Base-by-base conservation (phyloP, 2,329 filamentous ascomycete species). In the Pseudocercospora fuligena region DNA sequence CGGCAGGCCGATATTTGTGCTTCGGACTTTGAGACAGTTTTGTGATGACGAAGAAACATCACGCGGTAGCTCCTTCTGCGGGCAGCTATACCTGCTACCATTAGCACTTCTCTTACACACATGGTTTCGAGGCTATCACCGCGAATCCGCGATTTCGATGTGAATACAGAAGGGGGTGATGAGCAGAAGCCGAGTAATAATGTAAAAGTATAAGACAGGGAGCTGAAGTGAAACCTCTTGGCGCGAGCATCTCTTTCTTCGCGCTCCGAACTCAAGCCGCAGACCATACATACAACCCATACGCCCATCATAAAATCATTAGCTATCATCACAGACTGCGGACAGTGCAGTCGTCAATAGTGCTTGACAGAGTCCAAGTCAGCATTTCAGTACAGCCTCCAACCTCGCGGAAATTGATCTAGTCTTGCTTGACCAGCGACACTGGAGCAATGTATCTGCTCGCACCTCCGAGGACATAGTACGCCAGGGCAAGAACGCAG, bases 381-480 rank as follows among this genome's bases (percentile, higher is more conserved):
- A 36, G 56, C 11, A 19, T 58, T 58, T 19, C 29, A 58, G 16
- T 58, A 27, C 56, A 40, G 31, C 59, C 59, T 47, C 59, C 59
- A 49, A 31, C 43, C 59, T 51, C 5, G 14, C 11, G 40, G 59
- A 23, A 29, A 51, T 51, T 14, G 9, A 33, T 59, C 53, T 66
- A 76, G 12, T 76, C 75, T 31, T 71, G 60, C 69, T 74, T 75
- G 53, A 76, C 70, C 61, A 75, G 65, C 54, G 66, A 69, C n/a
- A 75, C 74, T 1, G 75, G 76, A 19, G 75, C 73, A 23, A 77
- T 70, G 46, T 77, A 77, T 54, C 67, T 69, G 53, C 67, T 57
- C 21, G 72, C 58, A 8, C 75, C 75, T 7, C 74, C 73, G 9
- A 70, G 49, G 2, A 70, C 53, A 59, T 76, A 77, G 67, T 77